Base-by-base conservation (phyloP, 495 filamentous ascomycete genomes). In the Amniculicola lignicola region DNA sequence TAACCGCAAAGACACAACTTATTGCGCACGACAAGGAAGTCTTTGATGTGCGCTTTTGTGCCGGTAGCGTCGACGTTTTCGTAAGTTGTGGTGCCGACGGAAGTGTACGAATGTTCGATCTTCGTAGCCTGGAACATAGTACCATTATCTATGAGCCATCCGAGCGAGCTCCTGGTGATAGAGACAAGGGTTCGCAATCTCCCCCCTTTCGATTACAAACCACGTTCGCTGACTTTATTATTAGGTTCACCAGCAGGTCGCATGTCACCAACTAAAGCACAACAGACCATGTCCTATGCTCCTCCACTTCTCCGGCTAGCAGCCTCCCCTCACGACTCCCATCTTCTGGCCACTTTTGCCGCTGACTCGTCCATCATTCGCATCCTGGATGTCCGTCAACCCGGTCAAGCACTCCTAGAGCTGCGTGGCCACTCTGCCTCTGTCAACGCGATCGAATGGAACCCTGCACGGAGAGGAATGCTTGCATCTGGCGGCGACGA, bases 21-120 rank as follows among this genome's bases (percentile, higher is more conserved):
- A 99, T 99, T 70, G 93, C 93, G 21, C 93, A 99, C 65, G 93
- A 99, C 72, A 97, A 96, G 70, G 93, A 99, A 71, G 93, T 99
- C 4, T 99, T 94, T 63, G 93, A 99, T 68, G 93, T 99, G 28
- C 84, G 93, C 11, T 99, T 97, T 71, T 96, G 93, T 72, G 90
- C 90, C 19, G 90, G 94, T 63, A 95, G 88, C 62, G 86, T 93
- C 28, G 94, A 97, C 66, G 90, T 97, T 0, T 99, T 99, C 71
- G 93, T 96, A 15, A 93, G 87, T 69, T 99, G 93, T 70, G 93
- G 93, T 42, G 94, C 95, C 31, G 93, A 99, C 67, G 93, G 93
- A 16, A 96, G 92, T 70, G 93, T 99, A 35, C 82, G 93, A 49
- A 99, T 99, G 93, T 99, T 99, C 69, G 93, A 99, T 67, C 81